phyloP scores from a whole-genome alignment of 2,329 filamentous ascomycete genomes.

The Alternaria brassicae region DNA sequence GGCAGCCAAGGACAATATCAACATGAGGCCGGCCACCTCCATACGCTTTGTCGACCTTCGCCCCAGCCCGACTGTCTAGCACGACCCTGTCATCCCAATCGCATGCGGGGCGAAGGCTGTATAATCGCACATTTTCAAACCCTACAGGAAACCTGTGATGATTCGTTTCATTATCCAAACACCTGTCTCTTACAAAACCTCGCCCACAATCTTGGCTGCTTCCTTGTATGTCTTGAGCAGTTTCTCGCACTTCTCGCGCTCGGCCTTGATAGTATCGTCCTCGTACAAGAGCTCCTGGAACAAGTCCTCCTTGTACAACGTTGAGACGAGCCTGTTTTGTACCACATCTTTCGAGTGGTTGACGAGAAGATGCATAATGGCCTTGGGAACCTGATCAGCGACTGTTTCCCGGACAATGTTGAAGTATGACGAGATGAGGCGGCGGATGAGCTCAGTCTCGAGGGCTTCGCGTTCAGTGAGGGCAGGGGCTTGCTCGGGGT shows the following conservation, averaged over 20 bases:
- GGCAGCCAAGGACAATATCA: slow-evolving; percentile 28
- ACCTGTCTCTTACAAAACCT: slow-evolving; percentile 64
- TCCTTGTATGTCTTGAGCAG: slow-evolving; percentile 94
- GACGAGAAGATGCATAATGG: slow-evolving; percentile 97
- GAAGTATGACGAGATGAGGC: slow-evolving; percentile 97
- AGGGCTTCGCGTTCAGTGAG: slow-evolving; percentile 95
- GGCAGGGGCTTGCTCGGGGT: slow-evolving; percentile 73
- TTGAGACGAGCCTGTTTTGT: slow-evolving; percentile 93
- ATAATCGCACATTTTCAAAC: slow-evolving; percentile 17
- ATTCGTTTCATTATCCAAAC: slow-evolving; percentile 24
- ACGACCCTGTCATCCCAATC: slow-evolving; percentile 2
- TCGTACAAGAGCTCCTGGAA: slow-evolving; percentile 96
- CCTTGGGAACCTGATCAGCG: slow-evolving; percentile 97
- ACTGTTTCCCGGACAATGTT: slow-evolving; percentile 99
- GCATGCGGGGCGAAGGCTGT: background rate
- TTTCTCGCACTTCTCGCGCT: slow-evolving; percentile 98
- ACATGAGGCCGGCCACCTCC: slow-evolving; percentile 25
- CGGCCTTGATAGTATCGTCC: slow-evolving; percentile 95
- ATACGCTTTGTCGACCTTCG: background rate
- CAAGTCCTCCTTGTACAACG: slow-evolving; percentile 89
- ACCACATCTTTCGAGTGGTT: slow-evolving; percentile 99
- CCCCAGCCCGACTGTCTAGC: background rate
- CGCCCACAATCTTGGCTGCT: slow-evolving; percentile 96
- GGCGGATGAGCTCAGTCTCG: slow-evolving; percentile 96
- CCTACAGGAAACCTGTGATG: slow-evolving; percentile 12